Percentiles rank a stretch among this genome's conserved stretches.
Evolutionary conservation across 768 basidiomycete genomes (phyloP).

Genomic region (Mycena haematopus): DNA sequence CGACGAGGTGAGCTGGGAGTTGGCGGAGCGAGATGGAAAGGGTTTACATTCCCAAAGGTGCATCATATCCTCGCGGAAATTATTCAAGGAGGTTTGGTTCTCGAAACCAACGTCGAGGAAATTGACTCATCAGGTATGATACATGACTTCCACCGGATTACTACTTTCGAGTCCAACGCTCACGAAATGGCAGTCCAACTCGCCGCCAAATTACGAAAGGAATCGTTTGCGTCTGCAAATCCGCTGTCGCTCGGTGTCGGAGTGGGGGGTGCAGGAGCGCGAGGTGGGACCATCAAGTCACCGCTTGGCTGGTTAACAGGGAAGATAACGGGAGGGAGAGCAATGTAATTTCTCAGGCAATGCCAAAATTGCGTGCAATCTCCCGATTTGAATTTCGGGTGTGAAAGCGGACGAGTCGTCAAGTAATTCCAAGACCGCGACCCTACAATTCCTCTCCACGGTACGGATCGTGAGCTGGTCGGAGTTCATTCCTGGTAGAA

Average conservation of each 20-base stretch:
- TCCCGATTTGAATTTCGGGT: no score
- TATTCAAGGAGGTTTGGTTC: slow-evolving; percentile 94
- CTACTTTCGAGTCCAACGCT: slow-evolving; percentile 8
- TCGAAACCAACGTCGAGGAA: slow-evolving; percentile 93
- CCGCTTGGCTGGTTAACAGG: slow-evolving; percentile 83
- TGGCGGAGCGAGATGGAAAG: background rate
- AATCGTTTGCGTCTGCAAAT: slow-evolving; percentile 82
- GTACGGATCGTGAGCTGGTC: no score
- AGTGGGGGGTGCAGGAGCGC: slow-evolving; percentile 64
- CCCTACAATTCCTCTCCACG: no score
- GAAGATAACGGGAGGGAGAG: slow-evolving; percentile 70
- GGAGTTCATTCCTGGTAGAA: no score
- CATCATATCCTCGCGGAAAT: slow-evolving; percentile 96
- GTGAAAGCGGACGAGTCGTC: no score
- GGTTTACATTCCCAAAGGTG: slow-evolving; percentile 56
- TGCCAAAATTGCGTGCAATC: no score
- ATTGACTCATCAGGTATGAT: slow-evolving; percentile 73
- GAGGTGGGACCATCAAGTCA: slow-evolving; percentile 66
- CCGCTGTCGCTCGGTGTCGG: slow-evolving; percentile 75
- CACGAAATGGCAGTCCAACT: slow-evolving; percentile 59
- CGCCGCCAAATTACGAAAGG: slow-evolving; percentile 73
- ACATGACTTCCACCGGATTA: background rate
- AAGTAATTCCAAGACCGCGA: no score
- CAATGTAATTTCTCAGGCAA: slow-evolving; percentile 42
- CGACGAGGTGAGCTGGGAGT: slow-evolving; percentile 71